Conservation (phyloP, 305 asterid species). For the Fraxinus sp. region DNA sequence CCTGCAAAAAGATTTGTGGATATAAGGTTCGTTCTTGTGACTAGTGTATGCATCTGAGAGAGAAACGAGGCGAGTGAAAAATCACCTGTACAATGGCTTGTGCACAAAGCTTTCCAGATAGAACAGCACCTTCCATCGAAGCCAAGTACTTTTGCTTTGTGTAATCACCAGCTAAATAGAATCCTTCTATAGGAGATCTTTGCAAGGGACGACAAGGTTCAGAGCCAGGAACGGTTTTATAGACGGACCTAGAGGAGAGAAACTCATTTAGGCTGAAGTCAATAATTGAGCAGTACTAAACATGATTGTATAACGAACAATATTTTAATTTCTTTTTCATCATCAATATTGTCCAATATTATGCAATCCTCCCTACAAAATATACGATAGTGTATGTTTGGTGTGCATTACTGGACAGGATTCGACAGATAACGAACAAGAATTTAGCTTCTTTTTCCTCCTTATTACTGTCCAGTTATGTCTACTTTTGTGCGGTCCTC, state of each 20-base stretch:
- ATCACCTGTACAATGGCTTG: constrained; percentile 90
- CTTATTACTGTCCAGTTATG: background rate
- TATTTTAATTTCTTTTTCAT: background rate
- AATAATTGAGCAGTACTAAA: background rate
- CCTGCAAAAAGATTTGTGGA: constrained; percentile 39
- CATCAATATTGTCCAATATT: background rate
- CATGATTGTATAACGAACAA: background rate
- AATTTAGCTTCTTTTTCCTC: background rate
- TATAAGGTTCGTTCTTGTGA: background rate
- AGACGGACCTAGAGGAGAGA: constrained; percentile 65
- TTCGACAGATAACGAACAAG: background rate
- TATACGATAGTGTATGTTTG: background rate
- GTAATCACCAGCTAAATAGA: constrained; percentile 96
- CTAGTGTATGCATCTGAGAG: background rate
- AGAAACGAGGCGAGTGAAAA: background rate
- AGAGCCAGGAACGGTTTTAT: constrained; percentile 88
- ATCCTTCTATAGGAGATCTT: constrained; percentile 83
- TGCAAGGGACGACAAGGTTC: constrained; percentile 96
- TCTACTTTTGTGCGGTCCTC: background rate
- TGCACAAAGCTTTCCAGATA: constrained; percentile 96
- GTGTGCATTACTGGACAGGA: background rate
- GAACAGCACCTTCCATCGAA: constrained; percentile 99
- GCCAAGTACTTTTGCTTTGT: constrained; percentile 98
- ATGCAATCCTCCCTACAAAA: background rate
- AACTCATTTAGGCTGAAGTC: background rate